These are phyloP conservation scores for Keithomyces neogunnii DNA, from an alignment of 2,329 filamentous ascomycete genomes.

Conservation along the genomic window DNA sequence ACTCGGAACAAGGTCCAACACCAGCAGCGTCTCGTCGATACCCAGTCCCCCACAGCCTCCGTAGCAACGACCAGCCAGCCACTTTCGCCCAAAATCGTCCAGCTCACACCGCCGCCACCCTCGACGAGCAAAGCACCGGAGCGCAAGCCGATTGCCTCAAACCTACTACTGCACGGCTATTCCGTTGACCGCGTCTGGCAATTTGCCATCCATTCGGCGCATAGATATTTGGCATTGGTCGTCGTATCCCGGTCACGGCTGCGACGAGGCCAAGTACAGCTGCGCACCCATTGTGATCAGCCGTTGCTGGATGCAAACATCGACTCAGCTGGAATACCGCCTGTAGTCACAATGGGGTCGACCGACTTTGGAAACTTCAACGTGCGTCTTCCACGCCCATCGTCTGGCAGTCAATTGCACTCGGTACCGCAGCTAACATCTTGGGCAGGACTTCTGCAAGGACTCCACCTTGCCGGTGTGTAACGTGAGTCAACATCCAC, in stretches of 20 bases:
- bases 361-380: slow-evolving; percentile 55
- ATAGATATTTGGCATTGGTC: slow-evolving; percentile 8
- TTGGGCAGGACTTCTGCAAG: slow-evolving; percentile 65
- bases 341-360: slow-evolving; percentile 43
- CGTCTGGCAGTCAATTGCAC: not conserved
- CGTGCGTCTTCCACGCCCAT: slow-evolving; percentile 26
- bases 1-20: not conserved
- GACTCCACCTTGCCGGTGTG: slow-evolving; percentile 77
- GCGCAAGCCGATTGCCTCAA: not conserved
- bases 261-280: not conserved
- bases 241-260: not conserved
- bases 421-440: slow-evolving; percentile 13
- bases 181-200: not conserved
- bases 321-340: slow-evolving; percentile 13
- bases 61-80: not conserved
- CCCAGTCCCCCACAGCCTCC: not conserved
- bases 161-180: not conserved
- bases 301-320: slow-evolving; percentile 3
- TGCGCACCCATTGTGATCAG: slow-evolving; percentile 3
- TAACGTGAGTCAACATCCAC: slow-evolving; percentile 54
- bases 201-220: slow-evolving; percentile 12
- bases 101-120: not conserved
- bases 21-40: not conserved
- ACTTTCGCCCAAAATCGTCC: not conserved
- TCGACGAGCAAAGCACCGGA: not conserved